These are phyloP conservation scores for Xylariomycetidae sp. DNA, from an alignment of 2,329 filamentous ascomycete genomes.

Conservation along the genomic window DNA sequence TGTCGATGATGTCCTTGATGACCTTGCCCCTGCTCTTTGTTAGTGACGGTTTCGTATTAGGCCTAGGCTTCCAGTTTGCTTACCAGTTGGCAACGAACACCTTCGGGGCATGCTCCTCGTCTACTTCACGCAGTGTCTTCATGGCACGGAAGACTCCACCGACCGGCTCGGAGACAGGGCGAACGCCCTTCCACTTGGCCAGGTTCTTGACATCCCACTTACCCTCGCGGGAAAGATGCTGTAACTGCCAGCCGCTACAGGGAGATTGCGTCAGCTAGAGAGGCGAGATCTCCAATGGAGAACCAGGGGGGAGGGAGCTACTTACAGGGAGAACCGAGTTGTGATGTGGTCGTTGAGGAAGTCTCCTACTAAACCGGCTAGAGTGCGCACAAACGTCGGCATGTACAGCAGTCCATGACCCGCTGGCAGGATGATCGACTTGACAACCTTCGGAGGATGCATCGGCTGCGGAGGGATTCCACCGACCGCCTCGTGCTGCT, in stretches of 20 bases:
- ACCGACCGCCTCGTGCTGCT: slow-evolving; percentile 30
- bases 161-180: slow-evolving; percentile 72
- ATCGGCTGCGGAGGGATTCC: slow-evolving; percentile 41
- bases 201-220: slow-evolving; percentile 99
- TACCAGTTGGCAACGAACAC: slow-evolving; percentile 48
- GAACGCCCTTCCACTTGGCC: slow-evolving; percentile 78
- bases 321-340: slow-evolving; percentile 61
- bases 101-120: slow-evolving; percentile 72
- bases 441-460: slow-evolving; percentile 51
- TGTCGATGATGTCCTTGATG: slow-evolving; percentile 78
- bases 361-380: slow-evolving; percentile 76
- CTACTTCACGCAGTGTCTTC: slow-evolving; percentile 88
- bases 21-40: slow-evolving; percentile 56
- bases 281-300: no score
- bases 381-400: slow-evolving; percentile 64
- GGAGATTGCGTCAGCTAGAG: slow-evolving; percentile 2
- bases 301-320: not conserved
- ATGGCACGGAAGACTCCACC: slow-evolving; percentile 77
- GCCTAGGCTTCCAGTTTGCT: not conserved
- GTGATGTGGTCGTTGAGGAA: slow-evolving; percentile 75
- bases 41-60: slow-evolving; percentile 3
- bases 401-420: slow-evolving; percentile 84
- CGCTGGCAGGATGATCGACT: slow-evolving; percentile 63
- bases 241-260: slow-evolving; percentile 71
- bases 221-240: slow-evolving; percentile 78